Conservation (phyloP, 495 filamentous ascomycete genomes). For the Aspergillus homomorphus region DNA sequence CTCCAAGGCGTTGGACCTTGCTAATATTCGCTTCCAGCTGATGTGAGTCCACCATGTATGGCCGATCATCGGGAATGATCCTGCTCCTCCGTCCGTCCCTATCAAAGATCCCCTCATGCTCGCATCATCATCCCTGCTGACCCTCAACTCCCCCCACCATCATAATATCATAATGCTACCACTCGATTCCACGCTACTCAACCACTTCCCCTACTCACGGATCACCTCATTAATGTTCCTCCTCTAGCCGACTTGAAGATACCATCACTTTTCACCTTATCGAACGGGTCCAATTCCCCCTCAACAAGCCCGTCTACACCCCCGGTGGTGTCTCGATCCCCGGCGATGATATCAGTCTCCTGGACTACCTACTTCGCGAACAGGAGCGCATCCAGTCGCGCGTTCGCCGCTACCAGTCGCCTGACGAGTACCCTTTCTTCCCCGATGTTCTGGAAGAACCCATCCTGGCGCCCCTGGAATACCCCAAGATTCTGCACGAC, state of each 20-base stretch:
- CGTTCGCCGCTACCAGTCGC: conserved; percentile 90
- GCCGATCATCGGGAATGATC: conserved; percentile 8
- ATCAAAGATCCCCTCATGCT: neutral
- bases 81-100: neutral
- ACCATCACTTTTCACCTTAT: conserved; percentile 99
- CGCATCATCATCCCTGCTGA: conserved; percentile 15
- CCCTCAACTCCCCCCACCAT: neutral
- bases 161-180: neutral
- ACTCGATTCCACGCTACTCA: neutral
- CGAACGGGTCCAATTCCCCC: conserved; percentile 94
- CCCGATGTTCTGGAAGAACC: conserved; percentile 74
- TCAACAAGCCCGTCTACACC: conserved; percentile 83
- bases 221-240: conserved; percentile 7
- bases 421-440: conserved; percentile 98
- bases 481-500: conserved; percentile 85
- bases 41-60: too few species aligned
- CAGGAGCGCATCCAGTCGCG: conserved; percentile 91
- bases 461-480: conserved; percentile 81
- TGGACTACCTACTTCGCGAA: conserved; percentile 89
- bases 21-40: conserved; percentile 91
- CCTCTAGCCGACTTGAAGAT: conserved; percentile 84
- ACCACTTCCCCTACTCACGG: neutral
- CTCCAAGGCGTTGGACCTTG: conserved; percentile 80
- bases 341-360: conserved; percentile 67
- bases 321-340: conserved; percentile 80